These are phyloP conservation scores for Fusarium stilboides DNA, from an alignment of 2,329 filamentous ascomycete species.

Conservation along the genomic window DNA sequence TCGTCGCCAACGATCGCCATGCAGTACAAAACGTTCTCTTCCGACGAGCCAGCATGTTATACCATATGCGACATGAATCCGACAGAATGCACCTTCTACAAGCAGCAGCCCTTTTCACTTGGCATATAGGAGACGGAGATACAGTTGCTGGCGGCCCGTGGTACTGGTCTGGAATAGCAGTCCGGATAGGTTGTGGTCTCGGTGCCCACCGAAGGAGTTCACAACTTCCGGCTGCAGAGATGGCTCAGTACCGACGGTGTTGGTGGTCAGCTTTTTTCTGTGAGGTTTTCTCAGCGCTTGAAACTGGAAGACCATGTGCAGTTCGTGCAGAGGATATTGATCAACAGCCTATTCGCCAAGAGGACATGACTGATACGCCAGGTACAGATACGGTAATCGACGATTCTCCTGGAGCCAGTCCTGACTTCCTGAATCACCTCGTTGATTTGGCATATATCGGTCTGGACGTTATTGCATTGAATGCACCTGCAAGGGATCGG, in stretches of 20 bases:
- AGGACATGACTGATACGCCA: constrained; percentile 42
- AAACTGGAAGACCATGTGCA: constrained; percentile 45
- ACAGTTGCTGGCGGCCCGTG: constrained; percentile 45
- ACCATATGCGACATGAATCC: constrained; percentile 48
- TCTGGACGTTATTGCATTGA: constrained; percentile 41
- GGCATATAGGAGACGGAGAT: constrained; percentile 47
- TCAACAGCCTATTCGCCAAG: constrained; percentile 36
- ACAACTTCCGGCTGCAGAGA: constrained; percentile 41
- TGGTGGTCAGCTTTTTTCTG: constrained; percentile 49
- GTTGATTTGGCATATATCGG: constrained; percentile 47
- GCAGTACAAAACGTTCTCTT: constrained; percentile 49
- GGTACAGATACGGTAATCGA: not conserved
- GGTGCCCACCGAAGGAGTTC: constrained; percentile 43
- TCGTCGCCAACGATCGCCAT: constrained; percentile 45
- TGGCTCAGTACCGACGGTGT: constrained; percentile 45
- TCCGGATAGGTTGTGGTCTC: constrained; percentile 42
- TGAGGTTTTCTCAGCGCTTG: constrained; percentile 44
- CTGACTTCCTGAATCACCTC: constrained; percentile 45
- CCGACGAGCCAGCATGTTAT: constrained; percentile 46
- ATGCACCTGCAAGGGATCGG: constrained; percentile 35
- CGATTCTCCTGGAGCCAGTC: constrained; percentile 8
- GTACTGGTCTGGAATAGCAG: constrained; percentile 48
- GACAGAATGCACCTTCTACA: constrained; percentile 47
- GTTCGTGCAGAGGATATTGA: constrained; percentile 47
- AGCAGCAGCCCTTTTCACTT: constrained; percentile 44